A percentile compares a stretch with the other conserved stretches of the same genome.
Conservation (phyloP, 768 basidiomycete species). For the Trametes gibbosa region DNA sequence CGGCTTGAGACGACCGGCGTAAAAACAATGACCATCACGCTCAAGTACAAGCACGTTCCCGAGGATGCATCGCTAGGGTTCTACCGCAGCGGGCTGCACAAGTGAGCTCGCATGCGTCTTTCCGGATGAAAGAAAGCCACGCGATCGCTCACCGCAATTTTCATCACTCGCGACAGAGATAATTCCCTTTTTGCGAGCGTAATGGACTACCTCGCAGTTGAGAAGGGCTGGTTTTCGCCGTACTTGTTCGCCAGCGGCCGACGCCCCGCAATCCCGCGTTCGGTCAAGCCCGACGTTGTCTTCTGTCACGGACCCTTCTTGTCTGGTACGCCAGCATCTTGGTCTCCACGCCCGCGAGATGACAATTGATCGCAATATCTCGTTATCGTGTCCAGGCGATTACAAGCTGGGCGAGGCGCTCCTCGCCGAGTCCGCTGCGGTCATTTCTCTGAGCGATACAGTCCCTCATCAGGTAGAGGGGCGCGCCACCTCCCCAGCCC, state of each 20-base stretch:
- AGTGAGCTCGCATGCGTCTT: slow-evolving; percentile 32
- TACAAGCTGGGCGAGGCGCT: slow-evolving; percentile 58
- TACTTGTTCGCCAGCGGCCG: slow-evolving; percentile 62
- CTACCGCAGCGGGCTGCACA: slow-evolving; percentile 58
- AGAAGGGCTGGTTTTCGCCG: slow-evolving; percentile 70
- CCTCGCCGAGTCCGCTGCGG: slow-evolving; percentile 53
- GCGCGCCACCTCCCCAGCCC: slow-evolving; percentile 10
- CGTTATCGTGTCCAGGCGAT: slow-evolving; percentile 41
- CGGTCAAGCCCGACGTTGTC: slow-evolving; percentile 62
- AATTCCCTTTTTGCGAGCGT: slow-evolving; percentile 57
- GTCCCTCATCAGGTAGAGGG: slow-evolving; percentile 7
- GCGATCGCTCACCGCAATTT: not conserved
- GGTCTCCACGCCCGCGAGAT: not conserved
- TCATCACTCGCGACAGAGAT: slow-evolving; percentile 36
- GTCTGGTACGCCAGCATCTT: slow-evolving; percentile 35
- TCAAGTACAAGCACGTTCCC: slow-evolving; percentile 56
- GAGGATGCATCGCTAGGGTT: slow-evolving; percentile 60
- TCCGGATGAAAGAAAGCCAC: slow-evolving; percentile 3
- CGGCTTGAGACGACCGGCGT: slow-evolving; percentile 55
- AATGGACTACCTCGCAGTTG: slow-evolving; percentile 58
- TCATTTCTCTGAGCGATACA: slow-evolving; percentile 42
- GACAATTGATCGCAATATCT: too few species aligned
- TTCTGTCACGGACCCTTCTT: slow-evolving; percentile 68
- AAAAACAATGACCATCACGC: slow-evolving; percentile 56
- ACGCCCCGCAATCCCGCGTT: slow-evolving; percentile 57